phyloP scores from a whole-genome alignment of 306 rosid species.

The Gynostemma pentaphyllum region DNA sequence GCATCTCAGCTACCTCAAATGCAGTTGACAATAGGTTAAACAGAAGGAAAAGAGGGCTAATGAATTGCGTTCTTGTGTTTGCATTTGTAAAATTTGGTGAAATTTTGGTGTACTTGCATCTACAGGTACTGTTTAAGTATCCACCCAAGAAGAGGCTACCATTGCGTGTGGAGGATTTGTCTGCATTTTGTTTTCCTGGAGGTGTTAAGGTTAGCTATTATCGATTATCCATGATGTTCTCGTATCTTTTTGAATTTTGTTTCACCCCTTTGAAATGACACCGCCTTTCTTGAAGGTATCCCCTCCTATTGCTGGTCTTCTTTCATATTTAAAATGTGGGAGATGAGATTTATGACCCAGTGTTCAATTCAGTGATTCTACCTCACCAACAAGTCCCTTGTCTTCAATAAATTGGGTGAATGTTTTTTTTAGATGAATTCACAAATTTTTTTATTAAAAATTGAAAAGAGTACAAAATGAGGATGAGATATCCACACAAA shows the following conservation, averaged over 20 bases:
- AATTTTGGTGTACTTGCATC: constrained; percentile 2
- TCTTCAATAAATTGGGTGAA: not conserved
- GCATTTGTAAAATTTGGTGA: not conserved
- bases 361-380: not conserved
- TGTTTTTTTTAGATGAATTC: too few relatives aligned
- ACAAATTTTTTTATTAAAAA: too few relatives aligned
- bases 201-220: constrained; percentile 69
- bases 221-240: constrained; percentile 15
- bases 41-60: not conserved
- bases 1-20: not conserved
- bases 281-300: too few relatives aligned
- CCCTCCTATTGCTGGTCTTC: too few relatives aligned
- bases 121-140: constrained; percentile 75
- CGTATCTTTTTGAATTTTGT: too few relatives aligned
- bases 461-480: too few relatives aligned
- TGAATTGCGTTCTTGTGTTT: not conserved
- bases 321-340: not conserved
- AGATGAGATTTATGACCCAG: not conserved
- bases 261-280: too few relatives aligned
- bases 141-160: constrained; percentile 68
- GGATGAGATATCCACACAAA: too few relatives aligned
- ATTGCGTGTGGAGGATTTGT: constrained; percentile 60
- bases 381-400: not conserved
- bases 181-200: constrained; percentile 78
- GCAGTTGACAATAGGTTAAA: not conserved